These are phyloP conservation scores for Danielia oregonensis DNA, from an alignment of 805 yeast genomes.

Conservation along the genomic window DNA sequence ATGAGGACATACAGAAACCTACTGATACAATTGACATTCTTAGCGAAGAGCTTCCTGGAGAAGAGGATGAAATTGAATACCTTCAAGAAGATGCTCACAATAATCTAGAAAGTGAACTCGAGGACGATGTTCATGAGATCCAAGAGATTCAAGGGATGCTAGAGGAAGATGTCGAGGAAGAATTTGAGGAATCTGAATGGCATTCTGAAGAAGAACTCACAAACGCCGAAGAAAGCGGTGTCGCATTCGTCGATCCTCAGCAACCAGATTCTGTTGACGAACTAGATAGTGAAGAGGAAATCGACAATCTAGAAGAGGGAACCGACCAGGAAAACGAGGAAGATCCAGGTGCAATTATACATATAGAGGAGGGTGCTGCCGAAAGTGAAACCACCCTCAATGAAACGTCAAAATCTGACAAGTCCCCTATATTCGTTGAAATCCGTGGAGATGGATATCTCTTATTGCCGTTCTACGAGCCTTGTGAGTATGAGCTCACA, in stretches of 20 bases:
- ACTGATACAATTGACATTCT: no score
- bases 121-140: no score
- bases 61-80: no score
- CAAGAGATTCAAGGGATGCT: no score
- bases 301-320: constrained; percentile 22
- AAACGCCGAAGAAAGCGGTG: no score
- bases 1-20: no score
- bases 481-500: constrained; percentile 10
- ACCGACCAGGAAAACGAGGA: constrained; percentile 7
- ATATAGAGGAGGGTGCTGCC: constrained; percentile 10
- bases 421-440: constrained; percentile 24
- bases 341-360: constrained; percentile 9
- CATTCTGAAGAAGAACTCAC: no score
- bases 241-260: no score
- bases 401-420: constrained; percentile 30
- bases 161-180: no score
- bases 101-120: background rate
- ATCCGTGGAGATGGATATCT: constrained; percentile 25
- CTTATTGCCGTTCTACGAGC: constrained; percentile 19
- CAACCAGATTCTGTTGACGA: no score
- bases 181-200: no score
- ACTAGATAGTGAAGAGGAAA: constrained; percentile 23
- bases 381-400: constrained; percentile 21
- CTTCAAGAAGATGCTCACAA: background rate
- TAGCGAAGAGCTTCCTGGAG: no score